phyloP scores from a whole-genome alignment of 2,329 filamentous ascomycete genomes.

The Whalleya microplaca region DNA sequence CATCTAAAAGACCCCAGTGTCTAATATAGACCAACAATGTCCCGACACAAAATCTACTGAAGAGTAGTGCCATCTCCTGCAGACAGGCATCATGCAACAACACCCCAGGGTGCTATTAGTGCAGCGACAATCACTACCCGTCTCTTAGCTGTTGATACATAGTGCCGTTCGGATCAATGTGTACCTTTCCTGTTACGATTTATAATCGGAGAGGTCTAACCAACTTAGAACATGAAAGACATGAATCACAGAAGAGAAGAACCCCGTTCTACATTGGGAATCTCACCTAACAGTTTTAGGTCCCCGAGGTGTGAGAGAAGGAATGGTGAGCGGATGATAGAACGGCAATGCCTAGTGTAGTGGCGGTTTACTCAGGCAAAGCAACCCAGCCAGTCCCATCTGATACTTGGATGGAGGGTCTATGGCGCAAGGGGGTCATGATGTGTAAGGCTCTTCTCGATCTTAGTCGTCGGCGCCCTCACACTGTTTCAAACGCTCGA shows the following conservation, averaged over 20 bases:
- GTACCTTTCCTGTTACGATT: conserved; percentile 16
- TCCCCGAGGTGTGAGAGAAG: conserved; percentile 20
- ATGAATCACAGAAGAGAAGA: conserved; percentile 12
- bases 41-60: conserved; percentile 29
- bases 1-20: conserved; percentile 21
- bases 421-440: conserved; percentile 33
- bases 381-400: conserved; percentile 22
- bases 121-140: conserved; percentile 18
- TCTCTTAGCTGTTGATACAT: conserved; percentile 25
- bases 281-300: conserved; percentile 11
- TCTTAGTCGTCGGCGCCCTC: conserved; percentile 16
- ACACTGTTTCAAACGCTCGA: conserved; percentile 33
- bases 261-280: conserved; percentile 14
- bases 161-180: conserved; percentile 17
- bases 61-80: conserved; percentile 27
- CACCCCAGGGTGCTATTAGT: conserved; percentile 32
- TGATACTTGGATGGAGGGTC: conserved; percentile 24
- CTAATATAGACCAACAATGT: conserved; percentile 36
- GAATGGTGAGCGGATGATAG: conserved; percentile 20
- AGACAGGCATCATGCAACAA: conserved; percentile 24
- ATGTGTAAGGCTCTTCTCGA: conserved; percentile 22
- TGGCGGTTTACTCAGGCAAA: conserved; percentile 26
- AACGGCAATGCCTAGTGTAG: conserved; percentile 20
- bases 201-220: conserved; percentile 16
- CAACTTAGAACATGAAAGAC: conserved; percentile 22